Evolutionary conservation across 495 filamentous ascomycete genomes (phyloP), one percentile per base, ranked within the genome.

Genomic region (Cladorrhinum samala): DNA sequence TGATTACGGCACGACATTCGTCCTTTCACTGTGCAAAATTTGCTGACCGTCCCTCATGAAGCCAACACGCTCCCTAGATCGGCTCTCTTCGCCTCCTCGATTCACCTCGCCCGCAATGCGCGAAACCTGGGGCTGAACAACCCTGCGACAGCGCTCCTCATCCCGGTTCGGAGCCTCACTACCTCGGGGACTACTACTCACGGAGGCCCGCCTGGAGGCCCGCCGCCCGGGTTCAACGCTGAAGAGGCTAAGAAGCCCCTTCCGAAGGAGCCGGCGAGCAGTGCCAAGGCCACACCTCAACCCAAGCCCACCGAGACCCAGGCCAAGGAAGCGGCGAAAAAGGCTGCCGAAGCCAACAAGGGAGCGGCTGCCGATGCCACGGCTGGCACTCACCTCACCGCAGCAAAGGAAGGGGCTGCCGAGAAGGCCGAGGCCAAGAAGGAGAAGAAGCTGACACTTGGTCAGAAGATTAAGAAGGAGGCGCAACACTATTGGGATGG

Each of bases 401-500:
- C 58, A 21, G 66, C 69, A 51, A 70, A 68, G 55, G 66, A 63
- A 18, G 50, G 54, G 1, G 58, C 57, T 1, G 58, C 62, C 1
- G 60, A 64, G 33, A 63, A 60, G 49, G 42, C 46, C 1, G 66
- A 63, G 55, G 69, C 81, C 50, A 82, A 84, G 68, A 89, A 92
- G 68, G 86, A 87, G 52, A 76, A 85, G 66, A 77, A 85, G 64
- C 73, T 95, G 72, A 95, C 94, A 0, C 37, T 97, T 2, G 83
- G 80, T 68, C 89, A 96, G 65, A 95, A 90, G 75, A 79, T 97
- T 60, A 97, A 95, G 78, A 88, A 88, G 64, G 93, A 97, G 66
- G 75, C 77, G 14, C 80, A 84, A 55, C 93, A 99, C 68, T 99
- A 97, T 73, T 97, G 93, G 93, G 93, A 99, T 77, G 93, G 93